Conservation (phyloP, 495 filamentous ascomycete species). For the Penicillium cinerascens region DNA sequence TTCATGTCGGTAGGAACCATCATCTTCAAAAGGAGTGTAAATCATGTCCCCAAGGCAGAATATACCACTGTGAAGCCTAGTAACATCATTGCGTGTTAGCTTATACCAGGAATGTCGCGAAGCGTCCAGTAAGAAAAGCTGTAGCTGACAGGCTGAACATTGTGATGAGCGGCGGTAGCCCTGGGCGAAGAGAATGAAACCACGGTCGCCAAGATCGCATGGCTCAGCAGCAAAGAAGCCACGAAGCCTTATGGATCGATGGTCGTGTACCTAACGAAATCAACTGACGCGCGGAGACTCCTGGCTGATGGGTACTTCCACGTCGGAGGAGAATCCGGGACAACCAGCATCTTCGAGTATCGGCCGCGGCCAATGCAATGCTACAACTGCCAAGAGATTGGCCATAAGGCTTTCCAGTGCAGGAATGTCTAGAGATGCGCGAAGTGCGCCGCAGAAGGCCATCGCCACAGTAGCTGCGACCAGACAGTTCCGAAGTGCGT, state of each 20-base stretch:
- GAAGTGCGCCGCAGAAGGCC: constrained; percentile 23
- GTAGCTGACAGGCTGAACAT: constrained; percentile 20
- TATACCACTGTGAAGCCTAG: constrained; percentile 14
- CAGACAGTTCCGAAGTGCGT: no score
- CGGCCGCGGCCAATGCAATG: no score
- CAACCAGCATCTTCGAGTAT: no score
- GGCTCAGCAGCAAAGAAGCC: no score
- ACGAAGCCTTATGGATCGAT: constrained; percentile 32
- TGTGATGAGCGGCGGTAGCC: constrained; percentile 15
- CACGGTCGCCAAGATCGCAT: constrained; percentile 23
- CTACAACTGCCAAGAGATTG: no score
- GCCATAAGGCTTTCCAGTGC: no score
- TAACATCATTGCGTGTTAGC: constrained; percentile 14
- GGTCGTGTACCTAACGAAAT: constrained; percentile 32
- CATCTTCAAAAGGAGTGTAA: neutral
- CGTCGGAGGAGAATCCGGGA: no score
- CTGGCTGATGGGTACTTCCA: constrained; percentile 26
- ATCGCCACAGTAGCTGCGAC: constrained; percentile 25
- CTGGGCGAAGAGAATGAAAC: constrained; percentile 21
- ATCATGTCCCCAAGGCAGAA: constrained; percentile 15
- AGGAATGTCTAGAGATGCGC: constrained; percentile 26
- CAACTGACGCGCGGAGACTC: constrained; percentile 20
- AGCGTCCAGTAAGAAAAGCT: constrained; percentile 6
- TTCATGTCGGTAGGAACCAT: neutral
- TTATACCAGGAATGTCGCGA: constrained; percentile 4